phyloP scores from a whole-genome alignment of 1,284 basidiomycete species.

The Puccinia horiana region DNA sequence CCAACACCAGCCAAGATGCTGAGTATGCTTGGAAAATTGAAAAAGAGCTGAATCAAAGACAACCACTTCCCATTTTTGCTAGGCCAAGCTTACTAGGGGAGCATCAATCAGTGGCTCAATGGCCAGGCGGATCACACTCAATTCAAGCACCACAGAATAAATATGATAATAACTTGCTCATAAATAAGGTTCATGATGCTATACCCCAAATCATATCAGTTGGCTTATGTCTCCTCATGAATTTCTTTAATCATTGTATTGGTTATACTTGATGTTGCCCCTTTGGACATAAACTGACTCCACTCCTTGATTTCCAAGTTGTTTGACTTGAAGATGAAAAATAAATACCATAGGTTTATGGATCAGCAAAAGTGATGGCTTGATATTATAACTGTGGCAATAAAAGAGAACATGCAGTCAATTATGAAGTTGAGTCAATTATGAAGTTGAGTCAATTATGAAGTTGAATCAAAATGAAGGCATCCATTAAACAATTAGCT shows the following conservation, averaged over 20 bases:
- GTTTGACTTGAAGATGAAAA: conserved; percentile 49
- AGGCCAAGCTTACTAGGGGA: not conserved
- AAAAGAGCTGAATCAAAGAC: not conserved
- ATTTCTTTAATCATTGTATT: not conserved
- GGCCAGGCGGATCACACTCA: not conserved
- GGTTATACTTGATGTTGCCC: not conserved
- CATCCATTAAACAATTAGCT: not conserved
- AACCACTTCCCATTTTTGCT: not conserved
- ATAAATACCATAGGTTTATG: conserved; percentile 31
- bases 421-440: too few relatives aligned
- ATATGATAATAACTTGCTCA: not conserved
- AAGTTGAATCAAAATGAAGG: conserved; percentile 11
- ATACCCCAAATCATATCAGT: not conserved
- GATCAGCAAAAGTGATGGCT: conserved; percentile 47
- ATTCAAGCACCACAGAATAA: not conserved
- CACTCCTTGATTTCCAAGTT: conserved; percentile 1
- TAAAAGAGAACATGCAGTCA: conserved; percentile 40
- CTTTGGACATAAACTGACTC: not conserved
- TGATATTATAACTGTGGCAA: conserved; percentile 34
- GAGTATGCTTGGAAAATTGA: too few relatives aligned
- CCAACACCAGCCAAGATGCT: too few relatives aligned
- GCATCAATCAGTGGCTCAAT: not conserved
- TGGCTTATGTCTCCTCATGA: not conserved
- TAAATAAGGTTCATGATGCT: not conserved
- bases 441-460: too few relatives aligned